These are phyloP conservation scores for Mrakia blollopis DNA, from an alignment of 768 basidiomycete species.

Conservation along the genomic window DNA sequence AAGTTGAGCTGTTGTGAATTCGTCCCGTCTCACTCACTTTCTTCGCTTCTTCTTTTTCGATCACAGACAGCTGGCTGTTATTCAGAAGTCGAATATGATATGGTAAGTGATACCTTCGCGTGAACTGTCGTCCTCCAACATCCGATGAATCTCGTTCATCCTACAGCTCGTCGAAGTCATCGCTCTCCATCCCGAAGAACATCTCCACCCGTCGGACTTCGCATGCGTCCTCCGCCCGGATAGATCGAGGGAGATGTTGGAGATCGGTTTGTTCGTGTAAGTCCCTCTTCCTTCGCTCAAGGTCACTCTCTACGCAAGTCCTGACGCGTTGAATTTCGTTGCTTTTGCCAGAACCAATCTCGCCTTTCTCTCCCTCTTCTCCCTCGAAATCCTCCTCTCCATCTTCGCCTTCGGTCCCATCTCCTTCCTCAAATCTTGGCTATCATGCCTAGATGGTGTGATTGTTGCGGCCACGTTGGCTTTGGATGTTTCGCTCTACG, in stretches of 20 bases:
- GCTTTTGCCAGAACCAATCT: background rate
- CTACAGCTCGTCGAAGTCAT: slow-evolving; percentile 9
- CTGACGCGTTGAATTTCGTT: background rate
- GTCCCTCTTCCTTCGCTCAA: background rate
- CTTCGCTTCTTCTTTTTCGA: background rate
- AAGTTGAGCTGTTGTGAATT: no score
- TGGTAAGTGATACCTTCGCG: background rate
- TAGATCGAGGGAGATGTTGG: background rate
- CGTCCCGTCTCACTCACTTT: background rate
- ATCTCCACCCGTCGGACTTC: background rate
- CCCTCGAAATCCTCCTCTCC: slow-evolving; percentile 1
- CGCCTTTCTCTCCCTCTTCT: background rate
- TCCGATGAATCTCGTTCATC: background rate
- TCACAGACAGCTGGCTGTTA: background rate
- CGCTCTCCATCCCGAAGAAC: background rate
- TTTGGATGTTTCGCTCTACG: background rate
- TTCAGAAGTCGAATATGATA: background rate
- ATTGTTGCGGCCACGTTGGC: background rate
- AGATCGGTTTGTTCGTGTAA: background rate
- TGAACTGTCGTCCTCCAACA: no score
- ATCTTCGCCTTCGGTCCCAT: slow-evolving; percentile 8
- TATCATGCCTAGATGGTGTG: background rate
- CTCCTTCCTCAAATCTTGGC: slow-evolving; percentile 2
- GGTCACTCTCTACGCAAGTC: no score
- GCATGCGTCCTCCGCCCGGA: background rate